These are phyloP conservation scores for Talaromyces sp. DNA, from an alignment of 2,329 filamentous ascomycete genomes.

Conservation along the genomic window DNA sequence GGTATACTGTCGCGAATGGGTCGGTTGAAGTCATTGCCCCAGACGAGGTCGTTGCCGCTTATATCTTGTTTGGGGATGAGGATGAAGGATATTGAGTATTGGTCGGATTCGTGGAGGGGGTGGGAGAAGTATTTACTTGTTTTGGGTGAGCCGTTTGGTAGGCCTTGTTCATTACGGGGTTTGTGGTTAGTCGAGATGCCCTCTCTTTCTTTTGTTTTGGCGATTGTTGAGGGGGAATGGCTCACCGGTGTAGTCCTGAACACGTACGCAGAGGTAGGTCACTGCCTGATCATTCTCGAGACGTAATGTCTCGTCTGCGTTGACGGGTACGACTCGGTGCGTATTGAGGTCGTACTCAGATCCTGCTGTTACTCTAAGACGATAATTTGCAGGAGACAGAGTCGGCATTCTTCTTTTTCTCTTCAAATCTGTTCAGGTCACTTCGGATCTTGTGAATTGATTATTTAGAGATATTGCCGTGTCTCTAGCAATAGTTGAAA, in stretches of 20 bases:
- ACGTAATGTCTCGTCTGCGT: slow-evolving; percentile 56
- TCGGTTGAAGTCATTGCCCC: slow-evolving; percentile 92
- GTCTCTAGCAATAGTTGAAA: neutral
- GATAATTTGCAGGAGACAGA: slow-evolving; percentile 46
- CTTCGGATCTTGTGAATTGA: neutral
- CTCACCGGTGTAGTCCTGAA: slow-evolving; percentile 55
- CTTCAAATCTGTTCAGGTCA: neutral
- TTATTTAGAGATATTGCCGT: neutral
- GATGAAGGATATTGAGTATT: slow-evolving; percentile 77
- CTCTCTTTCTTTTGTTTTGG: neutral
- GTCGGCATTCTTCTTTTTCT: neutral
- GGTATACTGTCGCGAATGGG: slow-evolving; percentile 83
- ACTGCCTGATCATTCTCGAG: slow-evolving; percentile 62
- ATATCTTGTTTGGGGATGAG: slow-evolving; percentile 68
- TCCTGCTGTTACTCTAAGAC: slow-evolving; percentile 76
- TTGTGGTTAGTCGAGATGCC: neutral
- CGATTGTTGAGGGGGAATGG: neutral
- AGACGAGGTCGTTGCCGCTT: slow-evolving; percentile 68
- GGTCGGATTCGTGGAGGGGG: slow-evolving; percentile 65
- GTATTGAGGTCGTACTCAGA: slow-evolving; percentile 65
- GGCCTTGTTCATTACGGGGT: slow-evolving; percentile 51
- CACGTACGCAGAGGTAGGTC: slow-evolving; percentile 66
- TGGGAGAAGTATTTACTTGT: slow-evolving; percentile 73
- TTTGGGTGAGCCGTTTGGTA: slow-evolving; percentile 63
- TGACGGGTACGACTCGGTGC: slow-evolving; percentile 73